These are phyloP conservation scores for Solanum tacnaense DNA, from an alignment of 257 asterid genomes.

Conservation along the genomic window DNA sequence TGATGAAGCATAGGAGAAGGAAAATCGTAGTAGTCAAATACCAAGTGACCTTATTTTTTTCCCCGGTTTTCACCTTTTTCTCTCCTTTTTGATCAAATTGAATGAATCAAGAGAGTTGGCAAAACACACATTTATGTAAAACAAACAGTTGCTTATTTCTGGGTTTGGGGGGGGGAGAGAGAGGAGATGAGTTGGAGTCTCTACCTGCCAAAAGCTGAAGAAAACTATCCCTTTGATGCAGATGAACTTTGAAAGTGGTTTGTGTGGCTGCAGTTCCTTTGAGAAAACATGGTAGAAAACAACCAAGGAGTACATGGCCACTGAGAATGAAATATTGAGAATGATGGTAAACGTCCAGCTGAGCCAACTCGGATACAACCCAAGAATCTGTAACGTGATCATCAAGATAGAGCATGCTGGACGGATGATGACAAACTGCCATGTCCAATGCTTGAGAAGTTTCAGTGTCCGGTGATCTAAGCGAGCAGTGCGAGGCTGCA, in stretches of 20 bases:
- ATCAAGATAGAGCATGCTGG: constrained; percentile 74
- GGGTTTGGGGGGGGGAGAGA: neutral
- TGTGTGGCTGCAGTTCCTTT: constrained; percentile 75
- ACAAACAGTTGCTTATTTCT: neutral
- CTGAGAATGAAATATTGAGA: constrained; percentile 56
- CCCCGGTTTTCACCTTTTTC: neutral
- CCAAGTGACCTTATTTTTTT: neutral
- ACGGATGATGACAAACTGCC: constrained; percentile 86
- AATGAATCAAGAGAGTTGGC: neutral
- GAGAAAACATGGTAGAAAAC: constrained; percentile 77
- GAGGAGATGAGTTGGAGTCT: neutral
- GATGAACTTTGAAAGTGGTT: constrained; percentile 77
- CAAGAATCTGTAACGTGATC: constrained; percentile 50
- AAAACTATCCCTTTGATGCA: constrained; percentile 85
- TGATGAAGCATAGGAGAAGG: neutral
- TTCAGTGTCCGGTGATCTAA: constrained; percentile 56
- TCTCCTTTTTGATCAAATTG: neutral
- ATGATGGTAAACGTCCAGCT: constrained; percentile 65
- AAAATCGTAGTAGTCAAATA: neutral
- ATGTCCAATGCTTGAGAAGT: constrained; percentile 70
- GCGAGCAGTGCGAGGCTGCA: constrained; percentile 64
- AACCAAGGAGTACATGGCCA: constrained; percentile 83
- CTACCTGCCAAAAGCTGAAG: constrained; percentile 98
- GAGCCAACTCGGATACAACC: constrained; percentile 77
- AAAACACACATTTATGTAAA: neutral